These are phyloP conservation scores for Psilocybe subaeruginosa DNA, from an alignment of 768 basidiomycete genomes.

Conservation along the genomic window DNA sequence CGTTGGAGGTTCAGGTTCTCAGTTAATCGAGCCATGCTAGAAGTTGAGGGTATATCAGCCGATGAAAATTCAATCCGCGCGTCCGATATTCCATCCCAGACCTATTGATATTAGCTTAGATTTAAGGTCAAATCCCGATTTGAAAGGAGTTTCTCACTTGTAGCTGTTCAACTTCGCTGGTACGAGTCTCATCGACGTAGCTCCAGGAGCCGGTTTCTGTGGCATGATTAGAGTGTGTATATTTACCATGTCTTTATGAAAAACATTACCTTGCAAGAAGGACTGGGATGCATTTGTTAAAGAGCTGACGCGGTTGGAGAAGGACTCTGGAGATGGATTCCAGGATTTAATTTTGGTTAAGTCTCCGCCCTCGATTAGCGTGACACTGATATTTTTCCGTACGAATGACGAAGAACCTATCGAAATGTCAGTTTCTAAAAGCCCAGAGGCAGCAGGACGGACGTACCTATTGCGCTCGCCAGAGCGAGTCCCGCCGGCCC, in stretches of 20 bases:
- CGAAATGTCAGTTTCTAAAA: slow-evolving; percentile 7
- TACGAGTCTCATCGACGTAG: slow-evolving; percentile 68
- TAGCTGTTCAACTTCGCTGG: slow-evolving; percentile 81
- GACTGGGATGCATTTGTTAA: slow-evolving; percentile 74
- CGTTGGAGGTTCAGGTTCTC: slow-evolving; percentile 95
- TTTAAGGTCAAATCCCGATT: not conserved
- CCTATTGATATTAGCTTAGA: slow-evolving; percentile 38
- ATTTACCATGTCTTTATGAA: not conserved
- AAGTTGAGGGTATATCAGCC: slow-evolving; percentile 42
- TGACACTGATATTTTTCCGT: slow-evolving; percentile 58
- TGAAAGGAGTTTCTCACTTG: slow-evolving; percentile 53
- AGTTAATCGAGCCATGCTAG: slow-evolving; percentile 79
- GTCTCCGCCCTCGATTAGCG: slow-evolving; percentile 83
- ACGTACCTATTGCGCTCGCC: slow-evolving; percentile 79
- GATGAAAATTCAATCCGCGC: slow-evolving; percentile 77
- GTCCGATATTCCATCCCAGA: slow-evolving; percentile 92
- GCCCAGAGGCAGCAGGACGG: slow-evolving; percentile 22
- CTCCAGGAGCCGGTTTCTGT: slow-evolving; percentile 86
- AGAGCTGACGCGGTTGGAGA: slow-evolving; percentile 86
- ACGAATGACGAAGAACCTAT: slow-evolving; percentile 58
- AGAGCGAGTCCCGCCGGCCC: slow-evolving; percentile 92
- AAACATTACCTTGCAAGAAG: slow-evolving; percentile 63
- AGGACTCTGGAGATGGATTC: slow-evolving; percentile 55
- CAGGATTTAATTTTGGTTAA: slow-evolving; percentile 70
- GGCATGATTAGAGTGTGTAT: slow-evolving; percentile 8